Evolutionary conservation across 1,284 basidiomycete species (phyloP), one percentile per base, ranked within the genome.

Genomic region (Vanrija sp.): DNA sequence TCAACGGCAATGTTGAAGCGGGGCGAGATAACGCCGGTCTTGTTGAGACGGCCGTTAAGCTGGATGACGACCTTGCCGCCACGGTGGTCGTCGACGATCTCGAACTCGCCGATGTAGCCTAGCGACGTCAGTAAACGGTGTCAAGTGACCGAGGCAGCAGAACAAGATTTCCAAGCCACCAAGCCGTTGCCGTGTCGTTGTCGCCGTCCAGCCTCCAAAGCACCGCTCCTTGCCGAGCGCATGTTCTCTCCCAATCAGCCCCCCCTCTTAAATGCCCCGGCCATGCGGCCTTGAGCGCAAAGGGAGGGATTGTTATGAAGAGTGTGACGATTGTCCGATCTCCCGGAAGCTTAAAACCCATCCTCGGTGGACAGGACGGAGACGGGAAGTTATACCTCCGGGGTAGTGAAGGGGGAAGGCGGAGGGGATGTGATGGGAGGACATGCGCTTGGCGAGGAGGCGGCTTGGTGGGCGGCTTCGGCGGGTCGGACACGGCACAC

Each of bases 61-160:
- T 98, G 93, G 67, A 98, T 85, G 69, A 99, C 94, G 67, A 99
- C 91, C 83, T 99, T 99, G 75, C 93, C 93, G 16, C 92, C 88
- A 63, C 96, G 93, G 81, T 98, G 96, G 82, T 99, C 96, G 75
- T 99, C 96, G 75, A 99, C 88, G 79, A 97, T 90, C 81, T 98
- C 95, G 76, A 98, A 98, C 82, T 98, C 95, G 72, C 93, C 93
- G 65, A 98, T 97, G 85, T 98, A 98, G 62, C 93, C 94, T 97
- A 34, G 67, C 7, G 9, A 28, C 19, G 54, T 55, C 38, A 55
- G 54, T 29, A 45, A 38, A 12, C 8, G 25, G 4, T 15, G n/a
- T n/a, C 18, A 23, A 42, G 39, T 23, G 21, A 23, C 38, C 1
- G 23, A 38, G 29, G 28, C 19, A n/a, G n/a, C n/a, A n/a, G n/a